Evolutionary conservation across 768 basidiomycete species (phyloP), one percentile per base, ranked within the genome.

Genomic region (Amanita pallidorosea): DNA sequence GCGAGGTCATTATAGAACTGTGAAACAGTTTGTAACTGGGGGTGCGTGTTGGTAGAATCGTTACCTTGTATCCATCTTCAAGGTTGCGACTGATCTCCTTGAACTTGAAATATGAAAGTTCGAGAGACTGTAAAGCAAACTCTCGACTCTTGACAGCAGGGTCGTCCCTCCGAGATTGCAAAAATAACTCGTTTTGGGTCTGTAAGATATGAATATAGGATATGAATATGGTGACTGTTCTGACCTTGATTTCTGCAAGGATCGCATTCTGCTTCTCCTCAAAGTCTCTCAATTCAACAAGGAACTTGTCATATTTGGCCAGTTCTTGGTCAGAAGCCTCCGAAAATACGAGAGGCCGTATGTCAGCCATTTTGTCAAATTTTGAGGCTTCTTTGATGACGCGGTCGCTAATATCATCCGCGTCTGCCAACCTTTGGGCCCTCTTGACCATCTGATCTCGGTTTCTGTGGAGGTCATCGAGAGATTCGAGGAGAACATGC

Each of bases 1-100:
- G 79, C 75, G 49, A 98, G 75, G 58, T 89, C 86, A 54, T 90
- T 92, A 63, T 99, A 95, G 61, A 97, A 98, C 87, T 93, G 54
- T 11, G n/a, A 35, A 36, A 6, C 0, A 49, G 34, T 52, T 36
- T 33, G 33, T 8, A 43, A 23, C 15, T 45, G 45, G 43, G 34
- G 13, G 40, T 20, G 31, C 9, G 5, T 37, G 2, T 47, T 35
- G 23, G 11, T 52, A 38, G 38, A 40, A 29, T 23, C 55, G 67
- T 12, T 57, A 85, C 91, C 70, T 89, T 85, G 58, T 87, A 73
- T 5, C 94, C 94, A 61, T 98, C 95, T 36, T 88, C 83, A 5
- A 96, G 69, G 65, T 98, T 93, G 45, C 78, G 76, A 2, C 71
- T 73, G 12, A 96, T 86, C 62, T 97, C 94, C 49, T 76, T 73